These are phyloP conservation scores for Erythrophleum ivorense DNA, from an alignment of 331 rosid species.

Conservation along the genomic window DNA sequence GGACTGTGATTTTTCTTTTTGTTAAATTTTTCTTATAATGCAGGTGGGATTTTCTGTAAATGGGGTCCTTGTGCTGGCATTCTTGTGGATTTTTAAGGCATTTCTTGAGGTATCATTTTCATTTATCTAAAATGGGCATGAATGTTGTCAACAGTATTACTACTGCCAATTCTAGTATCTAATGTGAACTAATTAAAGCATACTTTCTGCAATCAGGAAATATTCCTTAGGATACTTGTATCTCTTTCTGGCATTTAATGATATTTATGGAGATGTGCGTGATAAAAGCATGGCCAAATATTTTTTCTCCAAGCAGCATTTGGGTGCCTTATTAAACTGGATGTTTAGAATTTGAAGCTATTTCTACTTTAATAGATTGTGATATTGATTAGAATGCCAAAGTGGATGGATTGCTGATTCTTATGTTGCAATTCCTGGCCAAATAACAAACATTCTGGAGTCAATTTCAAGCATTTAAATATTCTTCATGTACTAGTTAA, in stretches of 20 bases:
- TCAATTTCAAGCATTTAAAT: not conserved
- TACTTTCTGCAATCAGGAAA: not conserved
- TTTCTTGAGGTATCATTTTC: constrained; percentile 69
- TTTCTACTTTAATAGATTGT: not conserved
- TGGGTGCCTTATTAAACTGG: constrained; percentile 18
- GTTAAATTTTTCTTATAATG: not conserved
- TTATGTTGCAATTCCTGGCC: not conserved
- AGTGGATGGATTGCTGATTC: not conserved
- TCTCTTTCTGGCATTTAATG: constrained; percentile 14
- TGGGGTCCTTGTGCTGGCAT: constrained; percentile 72
- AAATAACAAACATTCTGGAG: not conserved
- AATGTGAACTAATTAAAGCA: not conserved
- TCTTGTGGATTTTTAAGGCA: constrained; percentile 79
- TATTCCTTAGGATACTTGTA: not conserved
- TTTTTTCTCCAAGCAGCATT: not conserved
- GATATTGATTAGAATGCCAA: not conserved
- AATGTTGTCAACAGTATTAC: not conserved
- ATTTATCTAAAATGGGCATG: constrained; percentile 9
- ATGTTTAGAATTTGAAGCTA: not conserved
- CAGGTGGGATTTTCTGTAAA: constrained; percentile 81
- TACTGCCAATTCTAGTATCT: not conserved
- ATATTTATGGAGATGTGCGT: not conserved
- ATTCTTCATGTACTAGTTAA: not conserved
- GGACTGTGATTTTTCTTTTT: not conserved
- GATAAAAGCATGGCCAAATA: not conserved